Conservation (phyloP, 176 grass and related monocot genomes). For the Echinochloa phyllopogon region DNA sequence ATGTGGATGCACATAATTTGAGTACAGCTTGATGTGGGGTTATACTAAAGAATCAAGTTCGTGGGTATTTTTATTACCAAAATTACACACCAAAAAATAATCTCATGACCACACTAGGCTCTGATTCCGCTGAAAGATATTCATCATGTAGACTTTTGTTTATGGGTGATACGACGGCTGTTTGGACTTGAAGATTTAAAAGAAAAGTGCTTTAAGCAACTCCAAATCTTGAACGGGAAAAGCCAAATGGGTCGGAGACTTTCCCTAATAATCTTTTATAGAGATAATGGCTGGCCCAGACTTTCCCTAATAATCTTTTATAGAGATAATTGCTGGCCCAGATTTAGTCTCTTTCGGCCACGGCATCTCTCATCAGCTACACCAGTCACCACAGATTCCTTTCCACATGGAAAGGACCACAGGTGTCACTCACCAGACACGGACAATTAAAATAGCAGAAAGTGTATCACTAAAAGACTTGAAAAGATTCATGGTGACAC, state of each 20-base stretch:
- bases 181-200: neutral
- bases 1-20: neutral
- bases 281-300: neutral
- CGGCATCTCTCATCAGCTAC: conserved; percentile 18
- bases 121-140: neutral
- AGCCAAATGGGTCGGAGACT: neutral
- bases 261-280: conserved; percentile 4
- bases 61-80: neutral
- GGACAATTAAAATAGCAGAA: neutral
- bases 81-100: neutral
- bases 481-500: neutral
- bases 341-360: conserved; percentile 19
- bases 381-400: conserved; percentile 9
- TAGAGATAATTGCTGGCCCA: neutral
- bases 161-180: neutral
- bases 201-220: neutral
- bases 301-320: conserved; percentile 11
- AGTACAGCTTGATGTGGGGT: neutral
- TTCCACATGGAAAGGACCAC: neutral
- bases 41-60: neutral
- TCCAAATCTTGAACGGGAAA: conserved; percentile 13
- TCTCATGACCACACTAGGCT: neutral
- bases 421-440: neutral
- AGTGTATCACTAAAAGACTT: neutral
- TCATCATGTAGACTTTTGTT: neutral